These are phyloP conservation scores for Erigeron philadelphicus DNA, from an alignment of 140 eudicot genomes.

Conservation along the genomic window DNA sequence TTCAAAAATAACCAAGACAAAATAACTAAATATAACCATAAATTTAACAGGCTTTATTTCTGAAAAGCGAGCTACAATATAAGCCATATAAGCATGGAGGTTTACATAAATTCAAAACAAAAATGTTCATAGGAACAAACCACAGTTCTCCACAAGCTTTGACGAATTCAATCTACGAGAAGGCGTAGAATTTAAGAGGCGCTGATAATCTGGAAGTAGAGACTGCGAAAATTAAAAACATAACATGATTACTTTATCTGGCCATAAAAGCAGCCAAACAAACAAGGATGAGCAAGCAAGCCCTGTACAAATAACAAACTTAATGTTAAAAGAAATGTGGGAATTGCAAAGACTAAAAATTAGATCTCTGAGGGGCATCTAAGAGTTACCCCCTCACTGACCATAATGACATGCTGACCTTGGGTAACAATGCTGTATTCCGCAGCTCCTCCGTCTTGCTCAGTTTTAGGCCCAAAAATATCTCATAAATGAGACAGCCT, in stretches of 20 bases:
- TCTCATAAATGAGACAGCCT: constrained; percentile 79
- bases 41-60: too few species aligned
- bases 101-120: constrained; percentile 15
- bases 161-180: constrained; percentile 97
- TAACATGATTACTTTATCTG: constrained; percentile 25
- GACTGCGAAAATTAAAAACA: constrained; percentile 53
- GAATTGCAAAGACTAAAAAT: neutral
- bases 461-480: constrained; percentile 62
- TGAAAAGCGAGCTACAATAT: neutral
- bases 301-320: constrained; percentile 16
- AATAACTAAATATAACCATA: neutral
- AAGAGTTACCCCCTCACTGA: constrained; percentile 19
- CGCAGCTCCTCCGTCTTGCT: constrained; percentile 78
- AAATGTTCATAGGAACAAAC: constrained; percentile 40
- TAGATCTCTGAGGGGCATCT: constrained; percentile 24
- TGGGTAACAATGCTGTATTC: constrained; percentile 66
- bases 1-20: constrained; percentile 28
- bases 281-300: constrained; percentile 9
- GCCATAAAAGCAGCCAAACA: constrained; percentile 22
- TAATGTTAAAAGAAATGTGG: neutral
- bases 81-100: neutral
- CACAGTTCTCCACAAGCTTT: constrained; percentile 91
- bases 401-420: constrained; percentile 44
- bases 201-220: constrained; percentile 98
- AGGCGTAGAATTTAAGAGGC: constrained; percentile 91